Evolutionary conservation across 495 filamentous ascomycete genomes (phyloP), one percentile per base, ranked within the genome.

Genomic region (Peziza echinospora): DNA sequence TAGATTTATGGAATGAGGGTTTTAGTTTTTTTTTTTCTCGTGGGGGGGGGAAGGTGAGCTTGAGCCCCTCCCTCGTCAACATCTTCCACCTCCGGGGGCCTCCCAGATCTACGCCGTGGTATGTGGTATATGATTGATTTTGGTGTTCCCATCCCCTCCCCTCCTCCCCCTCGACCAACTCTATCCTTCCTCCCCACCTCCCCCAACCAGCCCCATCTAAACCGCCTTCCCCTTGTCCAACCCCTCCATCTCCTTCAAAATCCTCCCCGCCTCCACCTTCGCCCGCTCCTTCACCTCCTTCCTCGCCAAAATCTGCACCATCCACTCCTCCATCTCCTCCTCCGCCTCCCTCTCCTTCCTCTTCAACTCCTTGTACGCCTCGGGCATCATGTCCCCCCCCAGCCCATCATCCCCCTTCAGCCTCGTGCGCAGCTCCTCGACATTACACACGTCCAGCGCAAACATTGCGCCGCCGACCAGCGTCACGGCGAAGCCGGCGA

Each of bases 261-360:
- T 58, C 53, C 59, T 58, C 60, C 59, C 58, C 51, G 48, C 56
- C 46, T 43, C 21, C 21, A 25, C 40, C 50, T 44, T 59, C 13
- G 47, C 44, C 48, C 51, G 53, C 54, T 65, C 63, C 50, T 61
- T 64, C 45, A 59, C 55, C 45, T 66, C 62, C 53, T 71, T 75
- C 57, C 69, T 59, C 34, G 68, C 70, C 54, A 80, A 49, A 22
- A 73, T 60, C 30, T 55, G 65, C 17, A 62, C 67, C 21, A 79
- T 51, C 74, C 72, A 80, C 60, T 71, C 71, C 53, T 75, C 73
- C 24, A 76, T 66, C 53, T 60, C 57, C 50, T 60, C 57, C 26
- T 59, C 55, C 0, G 55, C 56, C 21, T 39, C 48, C 30, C 17
- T 46, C 23, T 48, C 43, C 25, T 28, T 26, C 41, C 41, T 43